phyloP scores from a whole-genome alignment of 257 asterid genomes.

The Fraxinus excelsior region DNA sequence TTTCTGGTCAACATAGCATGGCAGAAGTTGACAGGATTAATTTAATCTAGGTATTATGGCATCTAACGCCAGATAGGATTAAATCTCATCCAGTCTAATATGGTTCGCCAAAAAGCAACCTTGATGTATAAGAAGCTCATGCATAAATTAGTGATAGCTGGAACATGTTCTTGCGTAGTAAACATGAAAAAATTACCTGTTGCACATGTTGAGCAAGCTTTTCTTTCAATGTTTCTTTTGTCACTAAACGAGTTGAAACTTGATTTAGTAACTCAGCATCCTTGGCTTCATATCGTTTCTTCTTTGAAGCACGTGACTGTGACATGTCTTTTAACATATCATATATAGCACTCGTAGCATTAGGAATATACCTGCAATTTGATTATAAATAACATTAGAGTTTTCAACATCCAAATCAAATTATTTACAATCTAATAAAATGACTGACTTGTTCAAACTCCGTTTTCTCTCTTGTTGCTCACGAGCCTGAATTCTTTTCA shows the following conservation, averaged over 20 bases:
- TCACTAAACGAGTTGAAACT: slow-evolving; percentile 51
- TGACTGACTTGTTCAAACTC: slow-evolving; percentile 71
- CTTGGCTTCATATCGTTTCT: slow-evolving; percentile 50
- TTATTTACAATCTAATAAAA: slow-evolving; percentile 28
- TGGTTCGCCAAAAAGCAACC: background rate
- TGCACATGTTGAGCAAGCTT: slow-evolving; percentile 87
- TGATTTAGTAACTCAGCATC: slow-evolving; percentile 72
- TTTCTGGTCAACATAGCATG: too few species aligned
- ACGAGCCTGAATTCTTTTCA: slow-evolving; percentile 89
- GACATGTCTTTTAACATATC: slow-evolving; percentile 71
- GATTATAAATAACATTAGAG: slow-evolving; percentile 22
- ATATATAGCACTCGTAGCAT: slow-evolving; percentile 69
- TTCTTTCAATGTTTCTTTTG: slow-evolving; percentile 61
- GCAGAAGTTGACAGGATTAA: too few species aligned
- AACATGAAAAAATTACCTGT: slow-evolving; percentile 43
- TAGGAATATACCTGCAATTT: slow-evolving; percentile 73
- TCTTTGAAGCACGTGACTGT: slow-evolving; percentile 53
- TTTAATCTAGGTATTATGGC: too few species aligned
- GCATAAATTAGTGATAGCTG: background rate
- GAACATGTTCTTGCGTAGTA: slow-evolving; percentile 5
- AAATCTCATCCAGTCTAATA: background rate
- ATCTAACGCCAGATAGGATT: too few species aligned
- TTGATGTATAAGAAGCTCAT: background rate
- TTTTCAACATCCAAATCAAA: slow-evolving; percentile 16
- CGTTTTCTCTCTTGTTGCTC: slow-evolving; percentile 97